These are phyloP conservation scores for Metarhizium brunneum DNA, from an alignment of 2,329 filamentous ascomycete species.

Conservation along the genomic window DNA sequence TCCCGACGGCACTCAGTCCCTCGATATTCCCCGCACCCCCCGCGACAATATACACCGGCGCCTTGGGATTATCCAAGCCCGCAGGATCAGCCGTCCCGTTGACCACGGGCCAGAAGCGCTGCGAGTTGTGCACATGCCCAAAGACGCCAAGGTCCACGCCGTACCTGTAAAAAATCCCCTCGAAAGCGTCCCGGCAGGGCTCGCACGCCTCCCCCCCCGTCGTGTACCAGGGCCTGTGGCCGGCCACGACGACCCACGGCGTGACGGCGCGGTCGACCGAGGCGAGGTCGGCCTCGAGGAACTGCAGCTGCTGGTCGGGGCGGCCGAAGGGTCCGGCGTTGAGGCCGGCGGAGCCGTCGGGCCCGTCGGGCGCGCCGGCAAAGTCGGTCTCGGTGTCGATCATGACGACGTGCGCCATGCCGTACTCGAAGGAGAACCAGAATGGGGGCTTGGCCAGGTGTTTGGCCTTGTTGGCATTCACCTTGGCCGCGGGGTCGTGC, in stretches of 20 bases:
- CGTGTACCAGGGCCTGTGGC: constrained; percentile 39
- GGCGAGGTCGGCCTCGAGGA: constrained; percentile 44
- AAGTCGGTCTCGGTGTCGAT: constrained; percentile 25
- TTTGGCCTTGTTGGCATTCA: constrained; percentile 34
- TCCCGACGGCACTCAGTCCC: constrained; percentile 33
- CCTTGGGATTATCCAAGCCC: constrained; percentile 25
- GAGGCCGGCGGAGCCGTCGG: constrained; percentile 18
- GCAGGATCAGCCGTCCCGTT: constrained; percentile 25
- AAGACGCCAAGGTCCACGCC: constrained; percentile 48
- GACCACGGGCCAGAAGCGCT: constrained; percentile 37
- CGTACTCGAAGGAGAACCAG: constrained; percentile 18
- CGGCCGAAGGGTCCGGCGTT: constrained; percentile 40
- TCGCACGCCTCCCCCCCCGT: constrained; percentile 27
- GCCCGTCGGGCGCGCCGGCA: constrained; percentile 18
- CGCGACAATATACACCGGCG: constrained; percentile 31
- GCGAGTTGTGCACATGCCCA: constrained; percentile 49
- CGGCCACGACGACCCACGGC: constrained; percentile 30
- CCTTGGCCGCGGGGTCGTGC: constrained; percentile 26
- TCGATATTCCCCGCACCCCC: constrained; percentile 50
- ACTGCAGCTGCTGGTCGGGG: constrained; percentile 40
- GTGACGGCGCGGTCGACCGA: constrained; percentile 46
- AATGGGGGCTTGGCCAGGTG: constrained; percentile 18
- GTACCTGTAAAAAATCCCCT: constrained; percentile 43
- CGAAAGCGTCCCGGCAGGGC: constrained; percentile 42
- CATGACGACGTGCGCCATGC: constrained; percentile 20